Evolutionary conservation across 108 stramenopile species (phyloP).

Genomic region (Discostella pseudostelligera): DNA sequence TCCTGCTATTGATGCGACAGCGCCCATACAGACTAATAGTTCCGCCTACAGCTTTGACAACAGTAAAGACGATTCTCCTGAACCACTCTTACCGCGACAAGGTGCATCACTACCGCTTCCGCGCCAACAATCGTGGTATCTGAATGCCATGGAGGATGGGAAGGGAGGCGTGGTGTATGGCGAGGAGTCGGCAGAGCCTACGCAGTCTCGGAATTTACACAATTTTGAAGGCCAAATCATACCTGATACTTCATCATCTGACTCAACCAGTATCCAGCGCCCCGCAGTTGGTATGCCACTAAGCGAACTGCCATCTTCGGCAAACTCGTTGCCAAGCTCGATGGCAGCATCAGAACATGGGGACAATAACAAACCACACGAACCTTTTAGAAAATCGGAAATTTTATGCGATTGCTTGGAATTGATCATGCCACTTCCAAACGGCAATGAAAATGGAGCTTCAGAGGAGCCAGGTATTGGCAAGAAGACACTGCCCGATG

Average conservation of each 20-base stretch:
- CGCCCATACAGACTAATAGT: background rate
- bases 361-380: slow-evolving; percentile 1
- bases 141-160: slow-evolving; percentile 50
- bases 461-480: slow-evolving; percentile 30
- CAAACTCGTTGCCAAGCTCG: slow-evolving; percentile 15
- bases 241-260: background rate
- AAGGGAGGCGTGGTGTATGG: slow-evolving; percentile 36
- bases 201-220: background rate
- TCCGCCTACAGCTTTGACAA: slow-evolving; percentile 22
- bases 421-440: slow-evolving; percentile 40
- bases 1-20: background rate
- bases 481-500: slow-evolving; percentile 48
- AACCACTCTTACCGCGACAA: slow-evolving; percentile 20
- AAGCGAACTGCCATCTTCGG: slow-evolving; percentile 36
- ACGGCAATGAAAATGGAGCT: slow-evolving; percentile 22
- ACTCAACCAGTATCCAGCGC: background rate
- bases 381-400: slow-evolving; percentile 23
- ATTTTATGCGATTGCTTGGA: slow-evolving; percentile 40
- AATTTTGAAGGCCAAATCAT: slow-evolving; percentile 8
- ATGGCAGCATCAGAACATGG: slow-evolving; percentile 12
- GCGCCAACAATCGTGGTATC: slow-evolving; percentile 49
- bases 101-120: slow-evolving; percentile 3
- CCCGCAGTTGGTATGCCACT: slow-evolving; percentile 35
- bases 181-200: background rate
- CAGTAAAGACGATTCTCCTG: slow-evolving; percentile 38